Percentiles rank a stretch among this genome's conserved stretches.
Conservation (phyloP, 306 rosid species). For the Alnus rubra region DNA sequence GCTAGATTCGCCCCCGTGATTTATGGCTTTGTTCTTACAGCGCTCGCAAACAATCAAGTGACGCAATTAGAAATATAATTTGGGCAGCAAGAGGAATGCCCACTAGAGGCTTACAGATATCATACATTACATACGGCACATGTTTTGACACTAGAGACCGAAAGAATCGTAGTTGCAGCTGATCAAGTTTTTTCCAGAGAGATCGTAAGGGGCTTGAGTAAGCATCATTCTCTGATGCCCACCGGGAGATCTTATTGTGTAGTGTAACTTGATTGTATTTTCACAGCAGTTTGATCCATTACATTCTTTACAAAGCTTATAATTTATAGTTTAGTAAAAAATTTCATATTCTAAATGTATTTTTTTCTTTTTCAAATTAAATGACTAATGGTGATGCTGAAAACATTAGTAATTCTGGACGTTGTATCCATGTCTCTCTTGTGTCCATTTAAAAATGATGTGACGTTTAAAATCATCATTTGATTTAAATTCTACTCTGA, state of each 20-base stretch:
- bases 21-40: slow-evolving; percentile 9
- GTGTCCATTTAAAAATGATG: too few species aligned
- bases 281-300: neutral
- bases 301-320: neutral
- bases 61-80: slow-evolving; percentile 28
- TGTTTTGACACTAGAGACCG: slow-evolving; percentile 42
- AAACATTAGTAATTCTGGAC: neutral
- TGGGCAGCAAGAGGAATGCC: slow-evolving; percentile 26
- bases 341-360: neutral
- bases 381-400: neutral
- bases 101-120: slow-evolving; percentile 24
- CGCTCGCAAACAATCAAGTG: slow-evolving; percentile 33
- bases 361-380: neutral
- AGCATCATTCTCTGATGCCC: slow-evolving; percentile 21
- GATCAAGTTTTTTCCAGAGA: slow-evolving; percentile 16
- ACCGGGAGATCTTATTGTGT: slow-evolving; percentile 7
- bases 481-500: too few species aligned
- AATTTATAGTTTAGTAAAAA: neutral
- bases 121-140: slow-evolving; percentile 10
- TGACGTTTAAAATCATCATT: too few species aligned
- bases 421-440: too few species aligned
- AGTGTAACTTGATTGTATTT: neutral
- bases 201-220: slow-evolving; percentile 8
- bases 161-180: slow-evolving; percentile 30
- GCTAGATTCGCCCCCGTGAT: slow-evolving; percentile 47